Evolutionary conservation across 169 alveolate genomes (phyloP).

Genomic region (Plasmodium coatneyi): DNA sequence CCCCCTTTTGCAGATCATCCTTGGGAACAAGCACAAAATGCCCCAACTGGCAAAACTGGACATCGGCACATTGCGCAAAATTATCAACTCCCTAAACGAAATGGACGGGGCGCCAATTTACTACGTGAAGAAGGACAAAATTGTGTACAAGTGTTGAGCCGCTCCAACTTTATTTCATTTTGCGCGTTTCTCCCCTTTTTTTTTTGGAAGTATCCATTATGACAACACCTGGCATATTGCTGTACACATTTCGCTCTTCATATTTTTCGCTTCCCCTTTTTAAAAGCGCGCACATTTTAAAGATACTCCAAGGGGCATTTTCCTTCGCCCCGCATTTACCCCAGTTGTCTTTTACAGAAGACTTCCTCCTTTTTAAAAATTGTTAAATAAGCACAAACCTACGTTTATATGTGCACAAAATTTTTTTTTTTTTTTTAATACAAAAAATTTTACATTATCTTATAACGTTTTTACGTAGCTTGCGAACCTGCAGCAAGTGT

Average conservation of each 20-base stretch:
- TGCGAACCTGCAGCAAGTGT: neutral
- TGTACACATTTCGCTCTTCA: neutral
- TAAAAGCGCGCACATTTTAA: neutral
- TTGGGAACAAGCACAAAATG: slow-evolving; percentile 65
- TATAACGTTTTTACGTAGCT: neutral
- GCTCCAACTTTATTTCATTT: neutral
- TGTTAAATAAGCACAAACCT: neutral
- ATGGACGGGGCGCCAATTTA: slow-evolving; percentile 74
- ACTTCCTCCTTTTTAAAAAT: neutral
- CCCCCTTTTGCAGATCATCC: slow-evolving; percentile 6
- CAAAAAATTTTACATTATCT: neutral
- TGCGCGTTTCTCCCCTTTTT: neutral
- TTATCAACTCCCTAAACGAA: slow-evolving; percentile 58
- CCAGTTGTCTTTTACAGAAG: neutral
- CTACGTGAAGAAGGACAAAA: slow-evolving; percentile 57
- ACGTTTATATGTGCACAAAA: neutral
- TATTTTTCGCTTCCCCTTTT: neutral
- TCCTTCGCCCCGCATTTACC: neutral
- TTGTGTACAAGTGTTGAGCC: slow-evolving; percentile 45
- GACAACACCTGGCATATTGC: neutral
- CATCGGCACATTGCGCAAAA: slow-evolving; percentile 26
- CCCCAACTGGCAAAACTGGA: slow-evolving; percentile 50
- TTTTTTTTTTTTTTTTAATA: neutral
- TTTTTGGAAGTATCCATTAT: slow-evolving; percentile 12
- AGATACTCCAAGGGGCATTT: neutral